phyloP scores from a whole-genome alignment of 2,329 filamentous ascomycete species.

The Bipolaris gigantea region DNA sequence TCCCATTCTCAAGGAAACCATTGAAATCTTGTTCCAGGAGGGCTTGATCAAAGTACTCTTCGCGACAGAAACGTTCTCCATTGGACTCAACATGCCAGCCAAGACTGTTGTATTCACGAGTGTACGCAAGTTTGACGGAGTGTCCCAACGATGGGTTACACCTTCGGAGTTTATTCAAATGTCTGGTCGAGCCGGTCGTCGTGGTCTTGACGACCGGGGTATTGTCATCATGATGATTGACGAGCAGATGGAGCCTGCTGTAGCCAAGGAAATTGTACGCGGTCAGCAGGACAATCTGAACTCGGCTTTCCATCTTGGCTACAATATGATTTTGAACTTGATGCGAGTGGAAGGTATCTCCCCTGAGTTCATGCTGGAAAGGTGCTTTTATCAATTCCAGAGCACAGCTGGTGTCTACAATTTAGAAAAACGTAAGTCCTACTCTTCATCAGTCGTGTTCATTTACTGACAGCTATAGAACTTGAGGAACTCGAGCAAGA shows the following conservation, averaged over 20 bases:
- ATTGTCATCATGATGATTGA: conserved; percentile 99
- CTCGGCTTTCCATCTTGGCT: conserved; percentile 95
- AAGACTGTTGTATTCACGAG: conserved; percentile 99
- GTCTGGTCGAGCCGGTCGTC: conserved; percentile 94
- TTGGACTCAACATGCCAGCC: conserved; percentile 97
- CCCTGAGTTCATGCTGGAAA: conserved; percentile 97
- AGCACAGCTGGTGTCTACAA: conserved; percentile 84
- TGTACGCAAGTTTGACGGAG: conserved; percentile 92
- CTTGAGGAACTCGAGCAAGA: conserved; percentile 76
- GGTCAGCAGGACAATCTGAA: conserved; percentile 97
- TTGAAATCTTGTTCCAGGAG: conserved; percentile 98
- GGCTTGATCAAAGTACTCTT: conserved; percentile 97
- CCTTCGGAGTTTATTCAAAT: conserved; percentile 98
- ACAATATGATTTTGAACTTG: conserved; percentile 98
- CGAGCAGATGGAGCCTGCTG: conserved; percentile 90
- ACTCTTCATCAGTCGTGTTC: background rate
- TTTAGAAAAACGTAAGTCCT: conserved; percentile 67
- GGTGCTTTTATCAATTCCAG: conserved; percentile 98
- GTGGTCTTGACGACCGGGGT: conserved; percentile 95
- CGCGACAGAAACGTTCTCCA: conserved; percentile 97
- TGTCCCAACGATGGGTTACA: conserved; percentile 77
- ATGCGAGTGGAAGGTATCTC: conserved; percentile 99
- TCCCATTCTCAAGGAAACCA: conserved; percentile 96
- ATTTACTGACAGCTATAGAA: conserved; percentile 51
- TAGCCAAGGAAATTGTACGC: conserved; percentile 93